Base-by-base conservation (phyloP, 805 yeast genomes). In the Hanseniaspora lindneri region DNA sequence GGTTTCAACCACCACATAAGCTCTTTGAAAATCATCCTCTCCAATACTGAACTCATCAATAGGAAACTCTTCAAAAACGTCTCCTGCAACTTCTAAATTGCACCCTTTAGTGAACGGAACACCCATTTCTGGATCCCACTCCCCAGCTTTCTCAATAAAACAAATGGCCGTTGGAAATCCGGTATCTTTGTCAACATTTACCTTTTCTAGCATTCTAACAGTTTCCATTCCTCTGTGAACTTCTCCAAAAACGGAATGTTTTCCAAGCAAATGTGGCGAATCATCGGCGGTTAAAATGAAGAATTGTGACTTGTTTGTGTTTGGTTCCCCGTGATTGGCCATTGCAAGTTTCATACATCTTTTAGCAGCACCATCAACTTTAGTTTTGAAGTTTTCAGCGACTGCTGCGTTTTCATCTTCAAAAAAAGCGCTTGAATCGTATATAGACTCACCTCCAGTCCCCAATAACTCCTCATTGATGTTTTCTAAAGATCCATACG, bases 171-270 rank as follows among this genome's bases (percentile, higher is more conserved):
- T 57, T 5, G 72, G 71, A 2, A 61, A 56, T 6, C 74, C 77
- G 24, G 72, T 70, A 20, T 72, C 65, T 11, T 40, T 29, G 29
- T 71, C 68, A 1, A 72, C 69, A 6, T 63, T 55, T 2, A 71
- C 68, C 40, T 69, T 66, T 60, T 83, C 94, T 19, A 81, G 65
- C 24, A 77, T 77, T 56, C 88, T 68, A 0, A 83, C 70, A 1
- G 82, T 80, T 2, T 80, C 78, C 59, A 79, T 81, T 16, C 85
- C 94, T 55, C 68, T 70, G 7, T 68, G 56, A 10, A 86, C 87
- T 50, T 66, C 67, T 1, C 95, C 96, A 63, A 87, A 81, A 2
- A 84, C 77, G 0, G 88, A 69, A 58, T 84, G 88, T 55, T 80
- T 81, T 0, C 85, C 84, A 37, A 73, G 75, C 51, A 87, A 65